Conservation (phyloP, 306 rosid species). For the Pterocarpus santalinus region DNA sequence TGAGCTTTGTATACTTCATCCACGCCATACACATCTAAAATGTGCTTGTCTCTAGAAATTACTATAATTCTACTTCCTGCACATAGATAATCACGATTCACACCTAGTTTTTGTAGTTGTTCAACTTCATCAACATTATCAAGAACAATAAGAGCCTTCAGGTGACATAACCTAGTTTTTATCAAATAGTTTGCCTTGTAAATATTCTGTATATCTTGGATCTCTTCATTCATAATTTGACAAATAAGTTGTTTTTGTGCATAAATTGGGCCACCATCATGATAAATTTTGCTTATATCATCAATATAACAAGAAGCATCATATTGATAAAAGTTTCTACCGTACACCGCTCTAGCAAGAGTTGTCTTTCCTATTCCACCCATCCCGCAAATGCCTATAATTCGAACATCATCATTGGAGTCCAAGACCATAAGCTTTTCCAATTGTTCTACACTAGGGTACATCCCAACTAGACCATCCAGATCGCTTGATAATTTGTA, state of each 20-base stretch:
- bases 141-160: not conserved
- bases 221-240: not conserved
- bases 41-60: not conserved
- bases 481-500: constrained; percentile 8
- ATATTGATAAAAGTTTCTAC: not conserved
- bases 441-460: constrained; percentile 15
- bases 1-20: not conserved
- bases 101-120: not conserved
- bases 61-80: constrained; percentile 17
- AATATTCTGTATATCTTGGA: not conserved
- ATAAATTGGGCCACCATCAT: not conserved
- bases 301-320: not conserved
- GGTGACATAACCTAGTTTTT: not conserved
- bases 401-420: not conserved
- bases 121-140: constrained; percentile 29
- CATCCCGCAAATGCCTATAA: constrained; percentile 39
- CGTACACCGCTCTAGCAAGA: not conserved
- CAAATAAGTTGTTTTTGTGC: not conserved
- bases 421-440: not conserved
- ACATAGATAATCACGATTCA: not conserved
- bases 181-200: not conserved
- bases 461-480: constrained; percentile 28
- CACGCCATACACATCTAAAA: not conserved
- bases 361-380: constrained; percentile 13
- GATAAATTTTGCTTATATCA: constrained; percentile 21